These are phyloP conservation scores for Geotrichum cucujoidarum DNA, from an alignment of 1,139 yeast species.

Conservation along the genomic window DNA sequence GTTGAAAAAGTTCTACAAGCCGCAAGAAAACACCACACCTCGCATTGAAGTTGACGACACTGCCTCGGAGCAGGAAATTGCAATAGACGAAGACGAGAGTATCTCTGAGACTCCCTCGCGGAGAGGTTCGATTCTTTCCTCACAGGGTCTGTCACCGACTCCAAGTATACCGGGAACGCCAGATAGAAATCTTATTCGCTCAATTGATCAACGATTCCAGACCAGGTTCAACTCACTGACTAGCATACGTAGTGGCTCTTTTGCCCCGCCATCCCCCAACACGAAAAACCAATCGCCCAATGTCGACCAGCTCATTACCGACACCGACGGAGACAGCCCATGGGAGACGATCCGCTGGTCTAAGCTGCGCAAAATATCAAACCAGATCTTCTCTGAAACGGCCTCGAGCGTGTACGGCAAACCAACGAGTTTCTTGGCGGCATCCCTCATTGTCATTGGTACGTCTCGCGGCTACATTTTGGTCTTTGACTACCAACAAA, in stretches of 20 bases:
- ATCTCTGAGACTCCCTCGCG: conserved; percentile 6
- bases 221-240: conserved; percentile 30
- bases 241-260: conserved; percentile 13
- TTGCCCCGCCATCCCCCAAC: not conserved
- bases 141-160: conserved; percentile 14
- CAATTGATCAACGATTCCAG: conserved; percentile 31
- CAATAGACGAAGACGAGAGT: conserved; percentile 6
- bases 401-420: conserved; percentile 46
- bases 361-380: conserved; percentile 41
- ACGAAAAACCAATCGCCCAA: conserved; percentile 15
- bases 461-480: conserved; percentile 56
- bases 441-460: conserved; percentile 55
- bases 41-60: not conserved
- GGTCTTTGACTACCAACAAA: conserved; percentile 62
- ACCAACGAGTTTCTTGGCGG: conserved; percentile 46
- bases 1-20: conserved; percentile 14
- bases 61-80: not conserved
- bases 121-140: conserved; percentile 3
- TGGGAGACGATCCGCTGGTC: conserved; percentile 43
- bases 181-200: conserved; percentile 20
- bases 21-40: not conserved
- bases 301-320: conserved; percentile 21
- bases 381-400: conserved; percentile 39
- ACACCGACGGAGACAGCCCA: conserved; percentile 21
- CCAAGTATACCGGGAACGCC: conserved; percentile 14